Evolutionary conservation across 805 yeast species (phyloP).

Genomic region (Saccharomycopsis sp.): DNA sequence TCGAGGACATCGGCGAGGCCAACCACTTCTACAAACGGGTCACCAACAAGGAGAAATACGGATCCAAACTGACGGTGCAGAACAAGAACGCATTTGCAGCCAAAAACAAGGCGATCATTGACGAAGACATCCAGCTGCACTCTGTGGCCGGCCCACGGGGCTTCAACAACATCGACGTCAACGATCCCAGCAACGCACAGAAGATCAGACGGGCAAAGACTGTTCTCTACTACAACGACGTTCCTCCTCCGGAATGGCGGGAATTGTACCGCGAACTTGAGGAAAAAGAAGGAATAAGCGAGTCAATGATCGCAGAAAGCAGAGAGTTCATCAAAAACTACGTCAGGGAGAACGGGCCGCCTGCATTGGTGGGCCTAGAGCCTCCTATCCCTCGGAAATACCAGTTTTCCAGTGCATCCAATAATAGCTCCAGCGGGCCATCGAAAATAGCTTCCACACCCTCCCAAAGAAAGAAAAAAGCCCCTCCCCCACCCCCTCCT

Average conservation of each 20-base stretch:
- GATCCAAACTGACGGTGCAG: slow-evolving; percentile 74
- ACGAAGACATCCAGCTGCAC: slow-evolving; percentile 14
- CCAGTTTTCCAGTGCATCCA: slow-evolving; percentile 27
- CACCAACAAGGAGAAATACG: slow-evolving; percentile 68
- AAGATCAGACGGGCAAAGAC: slow-evolving; percentile 51
- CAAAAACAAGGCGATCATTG: slow-evolving; percentile 39
- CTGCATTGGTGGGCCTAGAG: slow-evolving; percentile 74
- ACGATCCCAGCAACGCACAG: slow-evolving; percentile 43
- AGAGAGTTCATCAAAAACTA: slow-evolving; percentile 76
- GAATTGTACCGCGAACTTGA: slow-evolving; percentile 57
- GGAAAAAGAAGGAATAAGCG: slow-evolving; percentile 72
- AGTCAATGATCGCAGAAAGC: slow-evolving; percentile 85
- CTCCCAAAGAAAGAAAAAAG: slow-evolving; percentile 8
- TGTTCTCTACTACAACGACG: slow-evolving; percentile 63
- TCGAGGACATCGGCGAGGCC: slow-evolving; percentile 87
- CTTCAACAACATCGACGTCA: slow-evolving; percentile 25
- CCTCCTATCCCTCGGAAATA: slow-evolving; percentile 73
- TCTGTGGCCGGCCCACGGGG: slow-evolving; percentile 59
- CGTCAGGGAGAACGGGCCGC: slow-evolving; percentile 58
- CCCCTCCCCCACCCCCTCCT: slow-evolving; percentile 17
- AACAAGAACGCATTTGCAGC: slow-evolving; percentile 86
- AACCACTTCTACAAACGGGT: slow-evolving; percentile 78
- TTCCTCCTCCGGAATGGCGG: slow-evolving; percentile 83
- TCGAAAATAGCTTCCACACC: not conserved
- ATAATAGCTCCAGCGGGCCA: not conserved